Evolutionary conservation across 257 asterid species (phyloP).

Genomic region (Rauvolfia tetraphylla): DNA sequence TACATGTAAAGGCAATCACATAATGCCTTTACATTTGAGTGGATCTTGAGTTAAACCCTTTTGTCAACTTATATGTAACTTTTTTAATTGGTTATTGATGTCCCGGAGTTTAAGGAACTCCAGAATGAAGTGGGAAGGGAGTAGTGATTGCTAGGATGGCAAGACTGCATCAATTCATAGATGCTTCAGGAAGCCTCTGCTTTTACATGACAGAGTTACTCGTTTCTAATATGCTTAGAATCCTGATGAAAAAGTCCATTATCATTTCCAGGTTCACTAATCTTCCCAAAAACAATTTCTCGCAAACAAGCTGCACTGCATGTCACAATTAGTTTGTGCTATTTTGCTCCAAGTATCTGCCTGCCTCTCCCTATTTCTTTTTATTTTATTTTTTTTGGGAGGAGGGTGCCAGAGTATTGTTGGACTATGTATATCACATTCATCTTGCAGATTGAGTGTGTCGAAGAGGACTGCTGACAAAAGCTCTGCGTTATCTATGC

Average conservation of each 20-base stretch:
- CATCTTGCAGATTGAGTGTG: constrained; percentile 49
- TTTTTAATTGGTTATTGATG: not conserved
- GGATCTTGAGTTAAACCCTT: not conserved
- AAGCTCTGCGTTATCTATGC: constrained; percentile 39
- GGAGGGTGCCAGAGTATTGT: not conserved
- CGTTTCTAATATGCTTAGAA: not conserved
- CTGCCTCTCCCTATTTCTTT: not conserved
- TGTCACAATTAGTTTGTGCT: not conserved
- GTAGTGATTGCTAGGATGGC: not conserved
- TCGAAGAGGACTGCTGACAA: constrained; percentile 52
- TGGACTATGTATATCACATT: not conserved
- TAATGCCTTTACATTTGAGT: not conserved
- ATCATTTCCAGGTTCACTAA: no score
- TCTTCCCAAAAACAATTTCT: not conserved
- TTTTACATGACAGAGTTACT: no score
- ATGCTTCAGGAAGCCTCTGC: not conserved
- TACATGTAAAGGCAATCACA: not conserved
- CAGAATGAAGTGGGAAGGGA: not conserved
- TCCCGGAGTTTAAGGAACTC: not conserved
- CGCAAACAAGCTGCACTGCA: not conserved
- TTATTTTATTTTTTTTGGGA: not conserved
- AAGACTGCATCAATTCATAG: not conserved
- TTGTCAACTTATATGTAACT: not conserved
- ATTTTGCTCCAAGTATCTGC: not conserved
- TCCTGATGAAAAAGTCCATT: not conserved